Percentiles rank a stretch among this genome's conserved stretches.
Conservation (phyloP, 768 basidiomycete species). For the Lactarius quietus region DNA sequence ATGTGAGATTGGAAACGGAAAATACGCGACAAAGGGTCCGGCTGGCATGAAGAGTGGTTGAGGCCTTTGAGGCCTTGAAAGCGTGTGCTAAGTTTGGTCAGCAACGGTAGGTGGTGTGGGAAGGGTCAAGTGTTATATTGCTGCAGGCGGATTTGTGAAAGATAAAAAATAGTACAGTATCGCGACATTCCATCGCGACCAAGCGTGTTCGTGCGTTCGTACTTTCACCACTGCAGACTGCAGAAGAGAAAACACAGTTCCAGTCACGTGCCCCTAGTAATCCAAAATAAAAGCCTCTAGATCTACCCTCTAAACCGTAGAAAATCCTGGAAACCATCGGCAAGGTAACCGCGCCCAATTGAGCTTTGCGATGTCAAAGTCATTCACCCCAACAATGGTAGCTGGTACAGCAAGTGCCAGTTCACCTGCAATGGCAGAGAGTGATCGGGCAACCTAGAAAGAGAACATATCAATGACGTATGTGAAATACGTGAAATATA, state of each 20-base stretch:
- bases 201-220: no score
- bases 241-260: no score
- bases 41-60: constrained; percentile 14
- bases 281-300: not conserved
- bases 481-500: not conserved
- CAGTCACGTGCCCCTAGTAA: not conserved
- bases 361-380: constrained; percentile 23
- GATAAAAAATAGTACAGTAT: no score
- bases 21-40: constrained; percentile 23
- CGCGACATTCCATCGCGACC: no score
- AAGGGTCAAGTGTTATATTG: no score
- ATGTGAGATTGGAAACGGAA: constrained; percentile 13
- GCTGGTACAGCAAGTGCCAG: constrained; percentile 22
- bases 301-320: constrained; percentile 5
- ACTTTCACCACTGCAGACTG: no score
- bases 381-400: constrained; percentile 18
- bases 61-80: not conserved
- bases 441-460: constrained; percentile 41
- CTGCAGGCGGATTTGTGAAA: no score
- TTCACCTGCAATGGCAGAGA: constrained; percentile 25
- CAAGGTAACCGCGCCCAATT: constrained; percentile 29
- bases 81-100: no score
- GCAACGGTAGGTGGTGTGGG: no score
- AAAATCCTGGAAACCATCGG: constrained; percentile 31
- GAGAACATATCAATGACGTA: not conserved